phyloP scores from a whole-genome alignment of 2,329 filamentous ascomycete species.

The Alternaria viburni region DNA sequence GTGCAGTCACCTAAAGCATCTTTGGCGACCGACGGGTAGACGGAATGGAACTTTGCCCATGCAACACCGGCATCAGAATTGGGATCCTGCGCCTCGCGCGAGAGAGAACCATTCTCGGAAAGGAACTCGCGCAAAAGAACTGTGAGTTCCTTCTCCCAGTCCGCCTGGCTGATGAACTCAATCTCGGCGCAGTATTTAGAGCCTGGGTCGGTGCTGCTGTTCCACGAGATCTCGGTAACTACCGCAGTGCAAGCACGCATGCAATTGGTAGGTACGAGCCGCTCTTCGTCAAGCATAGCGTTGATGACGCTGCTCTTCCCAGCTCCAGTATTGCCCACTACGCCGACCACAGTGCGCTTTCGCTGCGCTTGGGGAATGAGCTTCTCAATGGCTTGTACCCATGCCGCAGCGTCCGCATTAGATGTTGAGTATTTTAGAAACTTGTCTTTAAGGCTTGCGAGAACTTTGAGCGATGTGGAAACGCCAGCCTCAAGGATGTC shows the following conservation, averaged over 20 bases:
- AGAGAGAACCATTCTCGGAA: slow-evolving; percentile 49
- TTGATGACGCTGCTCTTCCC: slow-evolving; percentile 70
- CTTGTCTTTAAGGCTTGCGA: slow-evolving; percentile 42
- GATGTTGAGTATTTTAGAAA: slow-evolving; percentile 31
- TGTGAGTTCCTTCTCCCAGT: slow-evolving; percentile 62
- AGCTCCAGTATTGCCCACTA: slow-evolving; percentile 67
- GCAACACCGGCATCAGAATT: slow-evolving; percentile 58
- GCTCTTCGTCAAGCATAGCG: slow-evolving; percentile 66
- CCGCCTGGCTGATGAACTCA: slow-evolving; percentile 60
- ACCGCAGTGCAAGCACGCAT: slow-evolving; percentile 69
- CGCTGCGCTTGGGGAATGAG: slow-evolving; percentile 49
- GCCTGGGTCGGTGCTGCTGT: slow-evolving; percentile 50
- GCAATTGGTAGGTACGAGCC: slow-evolving; percentile 62
- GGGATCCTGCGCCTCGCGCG: slow-evolving; percentile 47
- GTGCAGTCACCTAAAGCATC: slow-evolving; percentile 47
- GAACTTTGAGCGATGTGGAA: slow-evolving; percentile 44
- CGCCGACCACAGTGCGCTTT: slow-evolving; percentile 60
- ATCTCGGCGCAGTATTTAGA: slow-evolving; percentile 61
- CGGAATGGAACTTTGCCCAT: slow-evolving; percentile 59
- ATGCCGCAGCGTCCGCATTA: slow-evolving; percentile 46
- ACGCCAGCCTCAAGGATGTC: slow-evolving; percentile 51
- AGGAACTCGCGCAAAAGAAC: slow-evolving; percentile 58
- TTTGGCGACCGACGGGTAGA: slow-evolving; percentile 54
- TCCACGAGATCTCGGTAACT: slow-evolving; percentile 66
- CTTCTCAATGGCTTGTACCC: slow-evolving; percentile 52